These are phyloP conservation scores for Teunomyces panamensis DNA, from an alignment of 805 yeast genomes.

Conservation along the genomic window DNA sequence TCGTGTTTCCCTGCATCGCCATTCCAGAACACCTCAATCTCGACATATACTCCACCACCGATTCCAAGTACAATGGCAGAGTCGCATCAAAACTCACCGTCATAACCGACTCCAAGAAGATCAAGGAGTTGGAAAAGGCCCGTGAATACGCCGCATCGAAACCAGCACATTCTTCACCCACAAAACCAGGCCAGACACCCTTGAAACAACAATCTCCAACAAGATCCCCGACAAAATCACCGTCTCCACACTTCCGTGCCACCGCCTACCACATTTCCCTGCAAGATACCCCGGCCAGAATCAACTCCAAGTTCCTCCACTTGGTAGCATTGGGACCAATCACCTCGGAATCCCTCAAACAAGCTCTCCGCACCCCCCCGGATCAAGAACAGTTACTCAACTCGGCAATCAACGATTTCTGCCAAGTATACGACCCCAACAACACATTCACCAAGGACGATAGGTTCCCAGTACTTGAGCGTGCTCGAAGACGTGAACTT, in stretches of 20 bases:
- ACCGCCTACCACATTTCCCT: conserved; percentile 5
- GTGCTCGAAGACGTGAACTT: conserved; percentile 21
- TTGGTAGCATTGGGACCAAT: conserved; percentile 50
- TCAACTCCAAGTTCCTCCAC: conserved; percentile 34
- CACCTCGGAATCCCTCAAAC: conserved; percentile 26
- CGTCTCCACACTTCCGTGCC: background rate
- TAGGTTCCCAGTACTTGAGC: conserved; percentile 20
- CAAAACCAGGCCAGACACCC: background rate
- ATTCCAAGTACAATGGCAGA: conserved; percentile 26
- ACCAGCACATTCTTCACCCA: background rate
- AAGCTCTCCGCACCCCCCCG: conserved; percentile 10
- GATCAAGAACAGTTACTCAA: conserved; percentile 14
- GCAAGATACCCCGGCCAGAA: conserved; percentile 2
- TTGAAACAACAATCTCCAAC: background rate
- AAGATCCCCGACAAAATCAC: conserved; percentile 2
- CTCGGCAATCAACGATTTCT: conserved; percentile 26
- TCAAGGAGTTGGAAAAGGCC: conserved; percentile 10
- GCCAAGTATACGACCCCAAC: conserved; percentile 24
- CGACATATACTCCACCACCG: conserved; percentile 25
- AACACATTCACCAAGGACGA: conserved; percentile 30
- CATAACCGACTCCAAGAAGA: conserved; percentile 28
- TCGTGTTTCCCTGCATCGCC: conserved; percentile 31
- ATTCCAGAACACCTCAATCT: conserved; percentile 35
- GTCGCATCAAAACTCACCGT: conserved; percentile 29
- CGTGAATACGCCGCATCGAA: background rate